Evolutionary conservation across 495 filamentous ascomycete species (phyloP), one percentile per base, ranked within the genome.

Genomic region (Neurospora intermedia): DNA sequence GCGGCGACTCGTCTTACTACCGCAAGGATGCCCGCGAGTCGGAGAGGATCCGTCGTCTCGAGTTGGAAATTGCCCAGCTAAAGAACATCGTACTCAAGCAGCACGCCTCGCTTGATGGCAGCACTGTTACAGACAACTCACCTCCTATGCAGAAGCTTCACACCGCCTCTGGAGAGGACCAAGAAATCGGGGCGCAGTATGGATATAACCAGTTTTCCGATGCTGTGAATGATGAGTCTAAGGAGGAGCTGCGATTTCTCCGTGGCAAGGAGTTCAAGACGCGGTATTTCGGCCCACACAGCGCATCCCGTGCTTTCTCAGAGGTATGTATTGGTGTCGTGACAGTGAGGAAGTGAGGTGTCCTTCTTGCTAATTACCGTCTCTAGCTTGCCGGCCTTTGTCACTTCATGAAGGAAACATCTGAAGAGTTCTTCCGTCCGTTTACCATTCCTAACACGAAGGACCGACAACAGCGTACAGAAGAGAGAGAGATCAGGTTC

Each of bases 251-350:
- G 20, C 78, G 80, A 71, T 83, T 82, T 74, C 79, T 81, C 73
- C 75, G 81, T 9, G 78, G 77, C 72, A 80, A 78, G 69, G 80
- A 83, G 70, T 86, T 84, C 75, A 85, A 84, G 76, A 84, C 82
- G 8, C 82, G 84, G 69, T 87, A 85, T 74, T 83, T 82, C 73
- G 85, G 84, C 3, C 85, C 85, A 0, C 82, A 85, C 69, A 87
- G 84, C 73, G 84, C 83, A 31, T 85, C 80, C 72, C 71, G 82
- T 62, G 82, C 82, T 39, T 82, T 83, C 62, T 72, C 76, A 27
- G 82, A 83, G 42, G 81, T 82, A 76, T 59, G 71, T 74, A 43
- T 38, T 38, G 43, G 27, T 9, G 18, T 23, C 11, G 2, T 16
- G 40, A 42, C 6, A 16, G n/a, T 31, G 27, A 38, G 16, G 10